Base-by-base conservation (phyloP, 2,329 filamentous ascomycete species). In the Calonectria hawksworthii region DNA sequence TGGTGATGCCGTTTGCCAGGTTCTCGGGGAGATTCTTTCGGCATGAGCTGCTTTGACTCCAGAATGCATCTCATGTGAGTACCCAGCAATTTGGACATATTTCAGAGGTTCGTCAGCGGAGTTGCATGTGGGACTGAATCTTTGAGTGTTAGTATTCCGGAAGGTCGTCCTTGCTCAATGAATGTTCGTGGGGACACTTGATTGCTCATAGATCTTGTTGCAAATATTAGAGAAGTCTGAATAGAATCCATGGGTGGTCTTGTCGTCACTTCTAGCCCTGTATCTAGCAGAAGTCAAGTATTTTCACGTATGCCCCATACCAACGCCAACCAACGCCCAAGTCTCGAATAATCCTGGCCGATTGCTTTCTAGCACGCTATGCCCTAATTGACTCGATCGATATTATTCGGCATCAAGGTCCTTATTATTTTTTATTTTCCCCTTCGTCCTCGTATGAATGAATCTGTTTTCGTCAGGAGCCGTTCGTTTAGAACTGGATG, bases 1-100 rank as follows among this genome's bases (percentile, higher is more conserved):
- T 9, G 94, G 93, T 51, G 93, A 94, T 85, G 92, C 93, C 0
- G 77, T 84, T 18, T 81, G 81, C 2, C 28, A 68, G 7, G 61
- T 73, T 36, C 73, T 76, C 18, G 56, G 59, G 16, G 54, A 63
- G 8, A 56, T 73, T 44, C 51, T 74, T 6, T 52, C 51, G 13
- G 52, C 61, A 34, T 47, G 21, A 50, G 6, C 36, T 2, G 10
- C 6, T 7, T 50, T 23, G 23, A 21, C 36, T 41, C 4, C 18
- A 36, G 2, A 28, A 18, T 68, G 16, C 10, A 10, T 6, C 11
- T 18, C 18, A 30, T 56, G 11, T 16, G 6, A 23, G 21, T 26
- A 16, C 32, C 21, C 7, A 4, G 21, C 9, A 9, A 59, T 26
- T 23, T 59, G 18, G 21, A 11, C 18, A 34, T 18, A 56, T 47